Base-by-base conservation (phyloP, 2,329 filamentous ascomycete species). In the Apiospora rasikravindrae region DNA sequence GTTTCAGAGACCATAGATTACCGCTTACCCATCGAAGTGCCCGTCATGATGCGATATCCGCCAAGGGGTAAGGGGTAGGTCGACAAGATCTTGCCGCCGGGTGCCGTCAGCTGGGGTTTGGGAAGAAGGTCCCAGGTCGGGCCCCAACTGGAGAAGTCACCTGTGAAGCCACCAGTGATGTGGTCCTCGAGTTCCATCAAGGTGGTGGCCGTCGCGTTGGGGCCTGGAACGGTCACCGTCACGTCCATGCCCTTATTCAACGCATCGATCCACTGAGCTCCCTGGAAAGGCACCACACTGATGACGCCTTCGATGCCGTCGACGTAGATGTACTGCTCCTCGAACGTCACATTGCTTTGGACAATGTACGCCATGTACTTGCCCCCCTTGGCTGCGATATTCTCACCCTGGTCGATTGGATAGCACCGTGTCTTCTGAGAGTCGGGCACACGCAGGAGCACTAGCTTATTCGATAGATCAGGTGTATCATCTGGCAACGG, bases 21-120 rank as follows among this genome's bases (percentile, higher is more conserved):
- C 19, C 29, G 33, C 73, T 83, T 82, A 11, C 86, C 84, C 87
- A 89, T 89, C 1, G 86, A 88, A 0, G 88, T 90, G 19, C 88
- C 88, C 29, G 84, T 86, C 29, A 87, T 80, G 24, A 88, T 83
- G 53, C 83, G 84, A 73, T 89, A 89, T 6, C 78, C 75, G 13
- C 83, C 81, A 57, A 81, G 73, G 10, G 77, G 77, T 5, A 83
- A 78, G 4, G 84, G 86, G 73, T 84, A 89, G 0, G 87, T 89
- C 10, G 86, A 87, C 67, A 88, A 80, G 73, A 89, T 88, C 42
- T 82, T 78, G 44, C 85, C 86, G 68, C 87, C 86, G 1, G 86
- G 86, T 0, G 86, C 78, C 13, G 82, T 81, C 69, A 88, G 74
- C 73, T 88, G 82, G 2, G 87, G 86, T 77, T 86, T 87, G 51